These are phyloP conservation scores for Kwoniella europaea DNA, from an alignment of 768 basidiomycete genomes.

Conservation along the genomic window DNA sequence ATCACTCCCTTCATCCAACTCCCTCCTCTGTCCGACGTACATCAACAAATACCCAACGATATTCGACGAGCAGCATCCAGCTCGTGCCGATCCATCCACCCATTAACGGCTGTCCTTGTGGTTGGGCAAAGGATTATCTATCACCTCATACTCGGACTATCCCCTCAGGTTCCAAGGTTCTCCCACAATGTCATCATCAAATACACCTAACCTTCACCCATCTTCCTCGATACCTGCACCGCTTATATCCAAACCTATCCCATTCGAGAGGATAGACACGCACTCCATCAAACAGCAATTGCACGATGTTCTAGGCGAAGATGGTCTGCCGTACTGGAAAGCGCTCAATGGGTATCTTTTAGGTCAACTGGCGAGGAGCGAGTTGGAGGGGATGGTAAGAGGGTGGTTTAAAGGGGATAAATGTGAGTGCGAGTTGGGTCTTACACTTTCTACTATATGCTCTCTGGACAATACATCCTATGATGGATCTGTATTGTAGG, in stretches of 20 bases:
- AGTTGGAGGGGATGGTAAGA: constrained; percentile 42
- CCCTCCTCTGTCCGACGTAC: background rate
- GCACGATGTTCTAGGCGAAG: constrained; percentile 51
- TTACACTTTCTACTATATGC: background rate
- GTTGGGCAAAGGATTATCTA: background rate
- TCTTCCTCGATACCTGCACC: background rate
- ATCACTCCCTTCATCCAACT: background rate
- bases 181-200: constrained; percentile 7
- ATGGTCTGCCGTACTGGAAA: constrained; percentile 55
- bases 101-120: background rate
- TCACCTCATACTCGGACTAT: no score
- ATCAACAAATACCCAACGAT: background rate
- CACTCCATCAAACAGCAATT: constrained; percentile 51
- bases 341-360: constrained; percentile 52
- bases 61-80: background rate
- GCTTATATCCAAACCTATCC: constrained; percentile 10
- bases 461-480: no score
- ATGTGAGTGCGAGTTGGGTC: constrained; percentile 29
- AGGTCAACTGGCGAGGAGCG: constrained; percentile 43
- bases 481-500: no score
- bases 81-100: background rate
- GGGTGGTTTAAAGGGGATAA: constrained; percentile 48
- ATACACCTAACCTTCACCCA: background rate
- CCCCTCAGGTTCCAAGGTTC: background rate
- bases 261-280: constrained; percentile 37